A percentile compares a stretch with the other conserved stretches of the same genome.
Evolutionary conservation across 108 stramenopile genomes (phyloP).

Genomic region (Nannochloropsis oceanica): DNA sequence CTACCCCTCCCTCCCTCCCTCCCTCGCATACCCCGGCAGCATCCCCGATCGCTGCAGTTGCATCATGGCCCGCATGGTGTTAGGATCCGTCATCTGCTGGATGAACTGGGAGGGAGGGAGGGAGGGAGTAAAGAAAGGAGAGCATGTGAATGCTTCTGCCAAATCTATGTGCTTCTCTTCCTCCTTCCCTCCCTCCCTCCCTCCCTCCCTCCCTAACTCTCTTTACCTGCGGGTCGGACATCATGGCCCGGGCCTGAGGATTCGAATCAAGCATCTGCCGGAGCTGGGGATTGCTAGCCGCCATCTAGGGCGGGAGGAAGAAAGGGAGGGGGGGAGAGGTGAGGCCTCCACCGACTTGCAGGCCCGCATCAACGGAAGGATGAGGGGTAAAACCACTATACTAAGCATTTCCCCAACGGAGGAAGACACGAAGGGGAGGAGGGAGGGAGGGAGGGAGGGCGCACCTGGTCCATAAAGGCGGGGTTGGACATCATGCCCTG

Average conservation of each 20-base stretch:
- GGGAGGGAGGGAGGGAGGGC: neutral
- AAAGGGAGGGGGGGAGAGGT: neutral
- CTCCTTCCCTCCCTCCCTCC: neutral
- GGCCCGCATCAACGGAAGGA: too few species aligned
- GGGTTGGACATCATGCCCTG: slow-evolving; percentile 49
- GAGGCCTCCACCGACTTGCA: neutral
- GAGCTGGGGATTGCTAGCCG: slow-evolving; percentile 56
- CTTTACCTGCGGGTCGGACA: neutral
- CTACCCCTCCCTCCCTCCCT: neutral
- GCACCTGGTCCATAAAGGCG: slow-evolving; percentile 4
- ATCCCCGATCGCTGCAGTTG: slow-evolving; percentile 22
- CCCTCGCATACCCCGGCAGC: neutral
- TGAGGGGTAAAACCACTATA: too few species aligned
- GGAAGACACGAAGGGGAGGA: neutral
- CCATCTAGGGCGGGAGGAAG: slow-evolving; percentile 20
- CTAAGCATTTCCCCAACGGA: too few species aligned
- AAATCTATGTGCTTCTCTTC: neutral
- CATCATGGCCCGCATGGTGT: slow-evolving; percentile 24
- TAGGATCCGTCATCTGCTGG: slow-evolving; percentile 23
- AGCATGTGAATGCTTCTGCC: neutral
- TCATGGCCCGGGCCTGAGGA: slow-evolving; percentile 25
- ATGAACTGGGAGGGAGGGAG: slow-evolving; percentile 2
- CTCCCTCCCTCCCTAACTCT: neutral
- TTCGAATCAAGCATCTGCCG: slow-evolving; percentile 55
- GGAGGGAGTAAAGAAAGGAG: neutral